Percentiles rank a stretch among this genome's conserved stretches.
Evolutionary conservation across 257 asterid species (phyloP).

Genomic region (Cynanchum wilfordii): DNA sequence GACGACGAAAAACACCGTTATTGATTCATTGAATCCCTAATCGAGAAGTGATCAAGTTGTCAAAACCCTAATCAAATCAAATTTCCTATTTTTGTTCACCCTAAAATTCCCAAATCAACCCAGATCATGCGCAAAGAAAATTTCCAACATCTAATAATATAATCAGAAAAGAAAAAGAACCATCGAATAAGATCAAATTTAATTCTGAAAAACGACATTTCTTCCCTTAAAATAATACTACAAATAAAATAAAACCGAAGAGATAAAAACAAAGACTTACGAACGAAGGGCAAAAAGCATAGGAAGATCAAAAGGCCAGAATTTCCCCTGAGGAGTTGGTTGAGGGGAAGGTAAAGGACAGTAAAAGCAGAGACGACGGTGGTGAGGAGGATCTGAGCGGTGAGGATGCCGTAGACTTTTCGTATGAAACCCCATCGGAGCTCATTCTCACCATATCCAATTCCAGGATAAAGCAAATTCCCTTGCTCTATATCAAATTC

Average conservation of each 20-base stretch:
- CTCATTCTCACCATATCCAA: slow-evolving; percentile 87
- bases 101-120: not conserved
- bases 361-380: slow-evolving; percentile 60
- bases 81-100: not conserved
- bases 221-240: no score
- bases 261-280: slow-evolving; percentile 36
- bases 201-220: not conserved
- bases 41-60: not conserved
- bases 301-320: slow-evolving; percentile 68
- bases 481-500: slow-evolving; percentile 43
- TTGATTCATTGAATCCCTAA: no score
- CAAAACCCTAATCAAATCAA: not conserved
- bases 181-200: not conserved
- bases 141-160: not conserved
- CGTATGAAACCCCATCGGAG: slow-evolving; percentile 98
- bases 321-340: slow-evolving; percentile 68
- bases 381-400: slow-evolving; percentile 78
- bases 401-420: slow-evolving; percentile 82
- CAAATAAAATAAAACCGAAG: not conserved
- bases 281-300: slow-evolving; percentile 69
- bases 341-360: slow-evolving; percentile 73
- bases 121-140: not conserved
- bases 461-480: slow-evolving; percentile 69
- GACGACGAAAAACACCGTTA: not conserved
- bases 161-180: not conserved